These are phyloP conservation scores for Rhodotorula sp. DNA, from an alignment of 1,284 basidiomycete genomes.

Conservation along the genomic window DNA sequence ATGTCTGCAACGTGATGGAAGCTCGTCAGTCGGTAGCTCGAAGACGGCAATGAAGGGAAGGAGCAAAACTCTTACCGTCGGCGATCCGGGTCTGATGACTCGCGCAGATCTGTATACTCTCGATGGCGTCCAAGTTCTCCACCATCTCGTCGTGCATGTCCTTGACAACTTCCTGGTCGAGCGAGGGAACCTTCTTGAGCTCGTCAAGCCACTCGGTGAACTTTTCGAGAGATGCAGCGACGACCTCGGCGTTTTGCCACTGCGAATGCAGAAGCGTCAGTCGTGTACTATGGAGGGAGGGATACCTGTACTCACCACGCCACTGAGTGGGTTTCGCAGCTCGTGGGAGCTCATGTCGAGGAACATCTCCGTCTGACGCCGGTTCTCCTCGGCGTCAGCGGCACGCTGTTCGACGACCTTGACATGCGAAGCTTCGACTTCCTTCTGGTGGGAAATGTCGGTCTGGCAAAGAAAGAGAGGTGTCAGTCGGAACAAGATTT, in stretches of 20 bases:
- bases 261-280: background rate
- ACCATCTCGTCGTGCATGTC: constrained; percentile 37
- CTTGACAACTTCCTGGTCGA: constrained; percentile 12
- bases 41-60: background rate
- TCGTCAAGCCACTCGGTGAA: constrained; percentile 28
- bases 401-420: constrained; percentile 40
- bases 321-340: constrained; percentile 14
- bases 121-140: constrained; percentile 44
- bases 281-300: no score
- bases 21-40: background rate
- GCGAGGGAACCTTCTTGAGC: constrained; percentile 6
- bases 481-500: background rate
- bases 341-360: constrained; percentile 31
- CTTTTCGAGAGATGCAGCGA: constrained; percentile 30
- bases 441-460: constrained; percentile 43
- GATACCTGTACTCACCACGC: background rate
- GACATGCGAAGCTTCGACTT: constrained; percentile 39
- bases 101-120: constrained; percentile 43
- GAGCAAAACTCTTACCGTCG: constrained; percentile 2
- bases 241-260: constrained; percentile 41
- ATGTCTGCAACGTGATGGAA: constrained; percentile 26
- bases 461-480: constrained; percentile 27
- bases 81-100: constrained; percentile 43
- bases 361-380: constrained; percentile 39
- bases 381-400: constrained; percentile 41